Conservation (phyloP, 192 early-diverging fungal species). For the Polychytrium aggregatum region DNA sequence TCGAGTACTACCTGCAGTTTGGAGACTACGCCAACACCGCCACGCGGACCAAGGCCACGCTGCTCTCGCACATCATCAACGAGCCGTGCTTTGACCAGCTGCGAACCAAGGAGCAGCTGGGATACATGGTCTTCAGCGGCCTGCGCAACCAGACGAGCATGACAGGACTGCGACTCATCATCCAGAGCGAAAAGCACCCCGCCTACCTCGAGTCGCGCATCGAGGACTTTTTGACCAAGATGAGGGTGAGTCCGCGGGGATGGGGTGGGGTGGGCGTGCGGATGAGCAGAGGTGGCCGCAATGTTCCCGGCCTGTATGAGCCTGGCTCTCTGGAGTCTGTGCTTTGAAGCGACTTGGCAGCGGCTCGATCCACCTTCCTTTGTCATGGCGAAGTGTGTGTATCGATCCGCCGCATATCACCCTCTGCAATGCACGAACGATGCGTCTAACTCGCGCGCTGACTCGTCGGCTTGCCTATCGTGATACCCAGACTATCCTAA, state of each 20-base stretch:
- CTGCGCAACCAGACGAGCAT: conserved; percentile 62
- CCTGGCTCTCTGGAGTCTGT: too few relatives aligned
- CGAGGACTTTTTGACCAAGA: conserved; percentile 57
- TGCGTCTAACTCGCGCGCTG: conserved; percentile 64
- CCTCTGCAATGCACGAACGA: too few relatives aligned
- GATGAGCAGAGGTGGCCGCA: conserved; percentile 15
- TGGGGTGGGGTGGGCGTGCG: conserved; percentile 4
- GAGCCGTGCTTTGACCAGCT: conserved; percentile 92
- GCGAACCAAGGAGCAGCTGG: conserved; percentile 67
- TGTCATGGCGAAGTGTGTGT: too few relatives aligned
- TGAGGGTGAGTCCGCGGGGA: conserved; percentile 44
- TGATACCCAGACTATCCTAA: conserved; percentile 22
- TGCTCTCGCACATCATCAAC: conserved; percentile 70
- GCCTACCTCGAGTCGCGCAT: conserved; percentile 70
- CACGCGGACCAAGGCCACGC: conserved; percentile 52
- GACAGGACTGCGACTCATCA: conserved; percentile 65
- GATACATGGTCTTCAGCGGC: conserved; percentile 62
- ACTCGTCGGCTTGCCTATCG: conserved; percentile 63
- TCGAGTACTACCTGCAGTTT: conserved; percentile 75
- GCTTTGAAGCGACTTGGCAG: too few relatives aligned
- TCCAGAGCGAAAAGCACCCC: conserved; percentile 81
- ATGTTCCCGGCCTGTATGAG: too few relatives aligned
- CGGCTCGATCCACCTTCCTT: too few relatives aligned
- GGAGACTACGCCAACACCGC: conserved; percentile 55
- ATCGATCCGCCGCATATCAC: too few relatives aligned